Base-by-base conservation (phyloP, 228 moss, liverwort and hornwort species). In the Sphagnum fallax region DNA sequence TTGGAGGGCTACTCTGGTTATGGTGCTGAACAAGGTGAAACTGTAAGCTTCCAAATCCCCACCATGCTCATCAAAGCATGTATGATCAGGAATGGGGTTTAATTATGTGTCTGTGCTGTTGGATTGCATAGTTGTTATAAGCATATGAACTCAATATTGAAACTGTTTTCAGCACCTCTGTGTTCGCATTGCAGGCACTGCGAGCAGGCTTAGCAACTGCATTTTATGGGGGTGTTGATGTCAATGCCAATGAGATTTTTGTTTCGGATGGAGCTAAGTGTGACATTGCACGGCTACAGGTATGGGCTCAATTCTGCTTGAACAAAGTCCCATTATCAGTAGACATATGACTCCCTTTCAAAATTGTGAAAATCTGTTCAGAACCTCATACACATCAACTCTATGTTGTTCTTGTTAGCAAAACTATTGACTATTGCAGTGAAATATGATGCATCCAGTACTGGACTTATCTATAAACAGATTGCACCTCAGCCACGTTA, bases 201-300 rank as follows among this genome's bases (percentile, higher is more conserved):
- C 88, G 98, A 81, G 81, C 92, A 68, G 98, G 85, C 62, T 78
- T 98, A 60, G 85, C 78, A 50, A 81, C 81, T 69, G 74, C 89
- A 6, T 88, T 94, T 65, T 91, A 93, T 74, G 78, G 72, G 63
- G 75, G 73, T 65, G 70, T 90, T 68, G 85, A 80, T 51, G 82
- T 98, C 11, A 91, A 93, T 52, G 87, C 85, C 51, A 81, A 66
- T 58, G 93, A 98, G 81, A 90, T 98, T 75, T 98, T 98, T 71
- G 93, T 98, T 15, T 98, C 98, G 47, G 98, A 98, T 77, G 93
- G 98, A 71, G 98, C 98, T 58, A 98, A 98, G 75, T 98, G 98
- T 75, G 98, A 98, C 71, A 90, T 98, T 69, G 72, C 93, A 66
- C 88, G 98, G 68, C 78, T 98, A 64, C 97, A 98, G 91, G 97